These are phyloP conservation scores for Suhomyces wounanorum DNA, from an alignment of 1,139 yeast genomes.

Conservation along the genomic window DNA sequence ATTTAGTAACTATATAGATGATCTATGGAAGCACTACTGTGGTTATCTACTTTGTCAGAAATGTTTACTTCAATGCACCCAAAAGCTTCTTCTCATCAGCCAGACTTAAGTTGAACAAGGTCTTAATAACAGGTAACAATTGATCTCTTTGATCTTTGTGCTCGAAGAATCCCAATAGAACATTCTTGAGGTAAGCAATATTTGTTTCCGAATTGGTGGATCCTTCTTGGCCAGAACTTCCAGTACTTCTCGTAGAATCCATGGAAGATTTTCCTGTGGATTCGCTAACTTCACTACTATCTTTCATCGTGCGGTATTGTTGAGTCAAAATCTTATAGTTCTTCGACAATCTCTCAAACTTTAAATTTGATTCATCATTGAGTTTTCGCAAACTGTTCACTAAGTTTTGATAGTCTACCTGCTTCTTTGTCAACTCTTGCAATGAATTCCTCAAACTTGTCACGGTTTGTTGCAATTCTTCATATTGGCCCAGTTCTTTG, in stretches of 20 bases:
- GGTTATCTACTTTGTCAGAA: no score
- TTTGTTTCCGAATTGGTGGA: conserved; percentile 25
- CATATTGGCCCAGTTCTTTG: conserved; percentile 15
- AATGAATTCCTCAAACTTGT: conserved; percentile 56
- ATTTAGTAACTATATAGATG: background rate
- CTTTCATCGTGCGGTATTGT: conserved; percentile 48
- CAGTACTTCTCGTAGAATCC: conserved; percentile 3
- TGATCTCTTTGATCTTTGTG: conserved; percentile 88
- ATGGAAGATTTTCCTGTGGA: background rate
- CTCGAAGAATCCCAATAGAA: conserved; percentile 82
- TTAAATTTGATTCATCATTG: conserved; percentile 67
- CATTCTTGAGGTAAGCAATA: conserved; percentile 82
- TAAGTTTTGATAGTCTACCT: conserved; percentile 57
- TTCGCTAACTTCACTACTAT: conserved; percentile 3
- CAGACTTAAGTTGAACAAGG: conserved; percentile 65
- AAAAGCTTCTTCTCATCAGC: conserved; percentile 74
- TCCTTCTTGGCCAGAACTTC: background rate
- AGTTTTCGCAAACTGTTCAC: conserved; percentile 61
- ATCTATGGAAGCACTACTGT: background rate
- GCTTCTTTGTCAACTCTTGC: conserved; percentile 48
- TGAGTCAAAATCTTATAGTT: conserved; percentile 63
- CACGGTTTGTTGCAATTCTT: conserved; percentile 36
- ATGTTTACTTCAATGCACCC: conserved; percentile 53
- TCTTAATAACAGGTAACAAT: conserved; percentile 80
- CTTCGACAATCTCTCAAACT: conserved; percentile 65